Conservation (phyloP, 352 stramenopile genomes). For the Elongisporangium anandrum region DNA sequence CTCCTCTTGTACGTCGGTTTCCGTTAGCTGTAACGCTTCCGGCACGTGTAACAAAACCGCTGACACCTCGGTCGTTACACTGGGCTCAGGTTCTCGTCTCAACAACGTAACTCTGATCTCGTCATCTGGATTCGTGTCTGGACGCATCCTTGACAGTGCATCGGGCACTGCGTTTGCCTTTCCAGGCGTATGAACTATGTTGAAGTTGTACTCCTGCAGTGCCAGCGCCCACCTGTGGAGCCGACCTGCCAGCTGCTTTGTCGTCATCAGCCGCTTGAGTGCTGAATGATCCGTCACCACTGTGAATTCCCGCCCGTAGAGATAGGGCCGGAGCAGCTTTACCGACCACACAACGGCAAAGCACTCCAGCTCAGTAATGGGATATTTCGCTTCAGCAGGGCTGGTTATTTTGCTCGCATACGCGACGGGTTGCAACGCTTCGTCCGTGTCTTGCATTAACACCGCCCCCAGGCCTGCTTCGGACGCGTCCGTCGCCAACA, state of each 20-base stretch:
- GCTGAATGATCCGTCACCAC: constrained; percentile 18
- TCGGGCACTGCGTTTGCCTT: constrained; percentile 12
- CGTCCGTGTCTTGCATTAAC: constrained; percentile 16
- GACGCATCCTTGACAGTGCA: constrained; percentile 12
- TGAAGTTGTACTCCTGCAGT: constrained; percentile 18
- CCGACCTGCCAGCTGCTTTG: constrained; percentile 2
- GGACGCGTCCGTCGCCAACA: constrained; percentile 19
- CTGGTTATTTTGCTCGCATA: constrained; percentile 21
- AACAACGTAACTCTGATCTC: background rate
- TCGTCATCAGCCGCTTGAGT: constrained; percentile 15
- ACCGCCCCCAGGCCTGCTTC: constrained; percentile 8
- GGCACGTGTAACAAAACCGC: too few relatives aligned
- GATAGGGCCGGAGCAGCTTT: constrained; percentile 14
- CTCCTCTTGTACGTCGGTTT: too few relatives aligned
- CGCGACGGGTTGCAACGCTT: constrained; percentile 7
- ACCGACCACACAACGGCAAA: constrained; percentile 19
- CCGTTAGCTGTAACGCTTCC: too few relatives aligned
- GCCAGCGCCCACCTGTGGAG: constrained; percentile 16
- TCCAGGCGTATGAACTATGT: constrained; percentile 8
- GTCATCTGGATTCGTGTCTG: background rate
- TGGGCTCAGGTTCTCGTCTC: too few relatives aligned
- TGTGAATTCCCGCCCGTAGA: constrained; percentile 13
- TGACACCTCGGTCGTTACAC: too few relatives aligned
- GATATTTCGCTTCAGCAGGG: constrained; percentile 11
- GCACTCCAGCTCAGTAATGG: constrained; percentile 22